Conservation (phyloP, 2,329 filamentous ascomycete genomes). For the Apiospora aurea region DNA sequence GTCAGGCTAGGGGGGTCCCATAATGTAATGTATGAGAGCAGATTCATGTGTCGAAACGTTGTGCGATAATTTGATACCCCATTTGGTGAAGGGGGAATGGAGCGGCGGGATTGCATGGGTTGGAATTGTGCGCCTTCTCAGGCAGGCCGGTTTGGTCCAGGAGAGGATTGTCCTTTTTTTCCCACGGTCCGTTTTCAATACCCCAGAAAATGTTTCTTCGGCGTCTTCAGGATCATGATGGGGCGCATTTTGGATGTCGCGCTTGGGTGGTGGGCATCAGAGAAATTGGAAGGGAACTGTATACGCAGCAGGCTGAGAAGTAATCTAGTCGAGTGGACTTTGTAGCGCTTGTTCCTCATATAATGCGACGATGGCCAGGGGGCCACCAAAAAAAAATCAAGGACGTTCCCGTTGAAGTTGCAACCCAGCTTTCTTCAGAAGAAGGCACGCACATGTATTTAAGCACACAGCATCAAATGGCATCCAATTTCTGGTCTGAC, state of each 20-base stretch:
- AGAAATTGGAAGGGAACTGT: slow-evolving; percentile 1
- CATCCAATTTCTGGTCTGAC: not conserved
- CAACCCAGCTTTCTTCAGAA: not conserved
- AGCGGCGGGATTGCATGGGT: not conserved
- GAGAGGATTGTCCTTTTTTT: not conserved
- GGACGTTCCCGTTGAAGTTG: not conserved
- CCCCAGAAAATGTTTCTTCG: slow-evolving; percentile 21
- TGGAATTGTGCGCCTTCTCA: not conserved
- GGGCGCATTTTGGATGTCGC: not conserved
- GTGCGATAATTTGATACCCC: slow-evolving; percentile 18
- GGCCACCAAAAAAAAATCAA: not conserved
- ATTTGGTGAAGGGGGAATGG: not conserved
- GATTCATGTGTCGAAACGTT: slow-evolving; percentile 14
- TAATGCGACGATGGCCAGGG: slow-evolving; percentile 12
- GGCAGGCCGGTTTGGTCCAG: not conserved
- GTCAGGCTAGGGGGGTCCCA: slow-evolving; percentile 5
- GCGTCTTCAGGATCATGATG: slow-evolving; percentile 1
- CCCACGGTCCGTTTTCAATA: slow-evolving; percentile 5
- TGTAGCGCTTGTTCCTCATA: slow-evolving; percentile 9
- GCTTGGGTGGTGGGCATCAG: not conserved
- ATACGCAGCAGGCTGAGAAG: slow-evolving; percentile 13
- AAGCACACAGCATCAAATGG: slow-evolving; percentile 5
- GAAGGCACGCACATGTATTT: slow-evolving; percentile 3
- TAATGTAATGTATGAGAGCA: slow-evolving; percentile 22
- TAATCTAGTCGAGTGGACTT: slow-evolving; percentile 12